phyloP scores from a whole-genome alignment of 805 yeast species.

The Myxozyma geophila region DNA sequence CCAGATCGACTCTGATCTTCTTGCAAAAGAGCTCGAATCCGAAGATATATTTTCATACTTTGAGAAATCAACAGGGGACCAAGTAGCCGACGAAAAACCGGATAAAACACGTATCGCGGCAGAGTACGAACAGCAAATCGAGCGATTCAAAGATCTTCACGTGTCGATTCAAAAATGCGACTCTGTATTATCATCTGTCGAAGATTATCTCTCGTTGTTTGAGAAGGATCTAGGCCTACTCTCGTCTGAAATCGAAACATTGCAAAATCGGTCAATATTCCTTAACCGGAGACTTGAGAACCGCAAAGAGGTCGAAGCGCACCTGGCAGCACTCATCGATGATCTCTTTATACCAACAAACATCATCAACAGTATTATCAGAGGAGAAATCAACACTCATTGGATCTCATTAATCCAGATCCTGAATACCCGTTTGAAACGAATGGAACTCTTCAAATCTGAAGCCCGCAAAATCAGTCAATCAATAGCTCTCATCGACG shows the following conservation, averaged over 20 bases:
- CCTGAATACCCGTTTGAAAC: slow-evolving; percentile 61
- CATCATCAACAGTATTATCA: slow-evolving; percentile 60
- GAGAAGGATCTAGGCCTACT: slow-evolving; percentile 60
- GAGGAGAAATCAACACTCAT: slow-evolving; percentile 58
- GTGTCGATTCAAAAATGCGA: slow-evolving; percentile 35
- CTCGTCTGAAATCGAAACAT: slow-evolving; percentile 63
- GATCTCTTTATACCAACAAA: slow-evolving; percentile 78
- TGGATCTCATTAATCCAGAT: slow-evolving; percentile 61
- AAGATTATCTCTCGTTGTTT: slow-evolving; percentile 58
- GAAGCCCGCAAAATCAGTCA: slow-evolving; percentile 30
- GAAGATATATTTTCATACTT: slow-evolving; percentile 13
- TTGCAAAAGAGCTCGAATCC: slow-evolving; percentile 7
- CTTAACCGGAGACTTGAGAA: slow-evolving; percentile 54
- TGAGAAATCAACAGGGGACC: background rate
- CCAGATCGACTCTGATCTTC: slow-evolving; percentile 1
- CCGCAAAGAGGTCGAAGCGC: slow-evolving; percentile 55
- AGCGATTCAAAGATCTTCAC: slow-evolving; percentile 32
- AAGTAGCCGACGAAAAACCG: slow-evolving; percentile 1
- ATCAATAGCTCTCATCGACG: slow-evolving; percentile 16
- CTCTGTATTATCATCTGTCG: slow-evolving; percentile 38
- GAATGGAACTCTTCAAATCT: slow-evolving; percentile 53
- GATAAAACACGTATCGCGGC: background rate
- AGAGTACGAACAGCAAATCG: slow-evolving; percentile 31
- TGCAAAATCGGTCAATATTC: slow-evolving; percentile 58
- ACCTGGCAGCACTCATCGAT: slow-evolving; percentile 73